Conservation (phyloP, 1,284 basidiomycete genomes). For the Mrakiaceae sp. region DNA sequence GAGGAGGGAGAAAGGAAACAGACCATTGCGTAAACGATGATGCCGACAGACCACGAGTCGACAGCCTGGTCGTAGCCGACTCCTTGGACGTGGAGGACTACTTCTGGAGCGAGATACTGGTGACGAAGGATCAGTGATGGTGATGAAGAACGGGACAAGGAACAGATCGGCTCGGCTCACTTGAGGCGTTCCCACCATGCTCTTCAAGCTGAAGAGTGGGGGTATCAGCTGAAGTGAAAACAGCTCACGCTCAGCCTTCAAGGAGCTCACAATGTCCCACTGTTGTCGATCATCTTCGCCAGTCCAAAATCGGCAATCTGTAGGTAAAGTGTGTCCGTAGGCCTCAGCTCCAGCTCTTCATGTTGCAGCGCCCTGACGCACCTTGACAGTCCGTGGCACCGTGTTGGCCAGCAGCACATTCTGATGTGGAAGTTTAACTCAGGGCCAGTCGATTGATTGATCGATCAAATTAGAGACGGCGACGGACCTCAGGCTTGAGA, state of each 20-base stretch:
- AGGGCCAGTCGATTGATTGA: too few species aligned
- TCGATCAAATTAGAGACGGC: background rate
- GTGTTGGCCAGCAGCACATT: conserved; percentile 32
- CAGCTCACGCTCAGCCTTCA: too few species aligned
- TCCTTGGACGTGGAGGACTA: conserved; percentile 51
- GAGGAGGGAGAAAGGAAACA: background rate
- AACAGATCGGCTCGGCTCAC: conserved; percentile 18
- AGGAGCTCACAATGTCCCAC: conserved; percentile 18
- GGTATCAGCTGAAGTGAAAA: background rate
- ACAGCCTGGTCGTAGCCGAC: conserved; percentile 71
- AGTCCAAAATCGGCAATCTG: conserved; percentile 90
- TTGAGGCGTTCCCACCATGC: conserved; percentile 37
- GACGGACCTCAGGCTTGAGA: conserved; percentile 66
- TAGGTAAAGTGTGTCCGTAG: conserved; percentile 55
- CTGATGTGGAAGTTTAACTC: conserved; percentile 17
- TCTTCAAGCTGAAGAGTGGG: conserved; percentile 24
- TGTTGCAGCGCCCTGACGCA: background rate
- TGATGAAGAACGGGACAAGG: background rate
- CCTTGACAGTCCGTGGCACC: conserved; percentile 24
- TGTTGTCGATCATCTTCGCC: conserved; percentile 66
- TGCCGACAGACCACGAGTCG: conserved; percentile 87
- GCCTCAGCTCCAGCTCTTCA: conserved; percentile 43
- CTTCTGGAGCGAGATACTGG: conserved; percentile 68
- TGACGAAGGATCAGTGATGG: background rate
- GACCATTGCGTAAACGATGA: conserved; percentile 59